phyloP scores from a whole-genome alignment of 2,329 filamentous ascomycete genomes.

The Rutstroemia sydowiana region DNA sequence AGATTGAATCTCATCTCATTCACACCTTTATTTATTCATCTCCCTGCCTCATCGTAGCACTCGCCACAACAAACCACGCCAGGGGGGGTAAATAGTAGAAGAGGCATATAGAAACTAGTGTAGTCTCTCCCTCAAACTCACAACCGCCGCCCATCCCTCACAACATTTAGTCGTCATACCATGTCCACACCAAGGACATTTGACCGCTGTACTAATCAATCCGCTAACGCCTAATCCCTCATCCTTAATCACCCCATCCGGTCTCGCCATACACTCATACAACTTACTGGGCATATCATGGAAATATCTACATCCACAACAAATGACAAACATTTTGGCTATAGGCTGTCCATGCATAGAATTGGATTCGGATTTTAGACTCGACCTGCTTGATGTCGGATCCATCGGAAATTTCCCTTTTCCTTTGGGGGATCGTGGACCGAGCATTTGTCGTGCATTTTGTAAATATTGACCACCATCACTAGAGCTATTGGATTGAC shows the following conservation, averaged over 20 bases:
- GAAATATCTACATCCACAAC: slow-evolving; percentile 56
- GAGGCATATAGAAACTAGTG: slow-evolving; percentile 35
- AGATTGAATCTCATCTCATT: no score
- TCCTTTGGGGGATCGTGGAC: slow-evolving; percentile 1
- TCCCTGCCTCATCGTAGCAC: not conserved
- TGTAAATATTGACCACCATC: slow-evolving; percentile 18
- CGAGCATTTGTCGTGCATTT: slow-evolving; percentile 19
- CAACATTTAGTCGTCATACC: slow-evolving; percentile 64
- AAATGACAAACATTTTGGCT: slow-evolving; percentile 59
- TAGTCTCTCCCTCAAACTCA: slow-evolving; percentile 58
- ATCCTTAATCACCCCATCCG: slow-evolving; percentile 47
- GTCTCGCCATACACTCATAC: slow-evolving; percentile 57
- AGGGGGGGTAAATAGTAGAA: no score
- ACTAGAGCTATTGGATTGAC: slow-evolving; percentile 11
- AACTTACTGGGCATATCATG: slow-evolving; percentile 59
- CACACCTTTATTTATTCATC: not conserved
- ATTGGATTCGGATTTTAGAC: not conserved
- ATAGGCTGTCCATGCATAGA: slow-evolving; percentile 26
- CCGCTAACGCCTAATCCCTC: slow-evolving; percentile 46
- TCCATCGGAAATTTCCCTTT: not conserved
- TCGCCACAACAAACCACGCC: not conserved
- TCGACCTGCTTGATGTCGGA: not conserved
- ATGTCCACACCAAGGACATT: slow-evolving; percentile 66
- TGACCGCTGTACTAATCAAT: slow-evolving; percentile 52
- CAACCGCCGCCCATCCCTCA: slow-evolving; percentile 58